Evolutionary conservation across 306 rosid species (phyloP), one percentile per base, ranked within the genome.

Genomic region (Malus orientalis): DNA sequence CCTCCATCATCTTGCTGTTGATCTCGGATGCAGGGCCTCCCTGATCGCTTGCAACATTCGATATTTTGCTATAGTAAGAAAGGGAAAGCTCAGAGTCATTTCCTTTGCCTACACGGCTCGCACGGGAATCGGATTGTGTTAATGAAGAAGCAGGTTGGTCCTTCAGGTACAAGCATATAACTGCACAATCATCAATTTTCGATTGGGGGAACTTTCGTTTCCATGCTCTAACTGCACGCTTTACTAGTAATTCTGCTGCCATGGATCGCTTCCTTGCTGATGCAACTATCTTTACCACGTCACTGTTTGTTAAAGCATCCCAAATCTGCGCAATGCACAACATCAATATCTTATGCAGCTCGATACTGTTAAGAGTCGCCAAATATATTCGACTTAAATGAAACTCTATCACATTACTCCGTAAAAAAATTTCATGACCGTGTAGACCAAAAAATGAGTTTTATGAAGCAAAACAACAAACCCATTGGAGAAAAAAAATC

Each of bases 281-380:
- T 64, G 91, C 91, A 58, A 96, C 96, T 79, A 91, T 89, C 76
- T 77, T 82, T 72, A 96, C 72, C 18, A 88, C 99, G 79, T 92
- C 96, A 14, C n/a, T 54, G 83, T 96, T 96, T 20, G 90, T 80
- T 4, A 96, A 75, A 45, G 86, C 99, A 85, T 96, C 99, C 99
- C 99, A 96, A 33, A 96, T 38, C 99, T 95, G 88, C 66, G 60
- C 11, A 67, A n/a, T 12, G 11, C 25, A 65, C 18, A 15, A 5
- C 55, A 49, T 49, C 55, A 15, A 15, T 15, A 49, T 49, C 55
- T 15, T 15, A 14, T 49, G 55, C 6, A 15, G 55, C 55, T 49
- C 18, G 20, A 49, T 49, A 49, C 16, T 15, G 55, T 49, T 49
- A 15, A 15, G 20, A 9, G 62, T 70, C 42, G 19, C 51, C 10